Base-by-base conservation (phyloP, 163 green algal genomes). In the Scenedesmus sp. region DNA sequence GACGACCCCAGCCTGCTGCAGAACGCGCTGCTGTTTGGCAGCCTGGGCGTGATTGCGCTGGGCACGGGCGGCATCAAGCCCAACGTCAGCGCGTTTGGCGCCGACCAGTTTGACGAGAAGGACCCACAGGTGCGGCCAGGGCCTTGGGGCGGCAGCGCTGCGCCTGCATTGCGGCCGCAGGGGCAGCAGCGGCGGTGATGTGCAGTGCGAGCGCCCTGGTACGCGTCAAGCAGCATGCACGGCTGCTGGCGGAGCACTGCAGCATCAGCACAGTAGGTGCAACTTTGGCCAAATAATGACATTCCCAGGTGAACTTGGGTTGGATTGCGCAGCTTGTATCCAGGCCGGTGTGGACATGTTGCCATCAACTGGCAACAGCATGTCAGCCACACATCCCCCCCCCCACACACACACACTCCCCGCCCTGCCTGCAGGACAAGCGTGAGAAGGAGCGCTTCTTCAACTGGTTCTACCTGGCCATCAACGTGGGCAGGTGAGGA, bases 391-490 rank as follows among this genome's bases (percentile, higher is more conserved):
- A 24, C 53, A 84, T 12, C 78, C 12, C 13, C n/a, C 2, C 18
- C 44, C 43, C 24, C 68, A 1, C 18, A 15, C 61, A 16, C 35
- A 24, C 49, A 0, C 5, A 2, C 18, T n/a, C 2, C 42, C 37
- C 9, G 3, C 10, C 37, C 24, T 87, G 35, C 30, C n/a, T 72
- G 37, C 93, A 97, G 92, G 97, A 99, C 85, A 92, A 94, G 13
- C 91, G 85, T 13, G 97, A 98, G 93, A 99, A 99, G 93, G 94
- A 94, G 86, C 94, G 88, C 59, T 99, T 99, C 94, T 99, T 99
- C 94, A 99, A 99, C 94, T 99, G 95, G 94, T 99, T 99, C 93
- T 99, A 99, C 94, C 97, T 99, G 90, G 96, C 96, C 76, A 98
- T 99, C 93, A 99, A 99, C 92, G 89, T 99, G 16, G 97, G 98